phyloP scores from a whole-genome alignment of 1,284 basidiomycete species.

The Apiotrichum montevideense region DNA sequence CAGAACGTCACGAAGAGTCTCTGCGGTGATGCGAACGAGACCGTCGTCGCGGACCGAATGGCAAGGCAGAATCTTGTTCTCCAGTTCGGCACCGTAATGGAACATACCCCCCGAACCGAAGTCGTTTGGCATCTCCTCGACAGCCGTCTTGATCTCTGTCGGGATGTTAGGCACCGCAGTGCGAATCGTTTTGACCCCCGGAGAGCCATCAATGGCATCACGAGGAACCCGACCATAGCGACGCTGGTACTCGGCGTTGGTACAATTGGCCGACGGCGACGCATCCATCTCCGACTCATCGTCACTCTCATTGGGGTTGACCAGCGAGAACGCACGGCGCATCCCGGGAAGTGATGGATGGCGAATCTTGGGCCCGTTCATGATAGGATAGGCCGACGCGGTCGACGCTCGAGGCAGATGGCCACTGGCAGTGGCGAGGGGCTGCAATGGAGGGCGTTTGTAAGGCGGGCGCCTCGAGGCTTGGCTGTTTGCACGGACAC shows the following conservation, averaged over 20 bases:
- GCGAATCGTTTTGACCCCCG: slow-evolving; percentile 24
- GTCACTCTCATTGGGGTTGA: slow-evolving; percentile 38
- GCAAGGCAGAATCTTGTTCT: slow-evolving; percentile 90
- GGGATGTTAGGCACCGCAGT: background rate
- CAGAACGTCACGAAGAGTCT: slow-evolving; percentile 72
- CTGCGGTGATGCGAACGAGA: slow-evolving; percentile 76
- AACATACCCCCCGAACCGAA: slow-evolving; percentile 52
- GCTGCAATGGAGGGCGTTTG: slow-evolving; percentile 31
- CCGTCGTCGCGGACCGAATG: slow-evolving; percentile 90
- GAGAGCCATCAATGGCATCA: slow-evolving; percentile 34
- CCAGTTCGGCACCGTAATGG: slow-evolving; percentile 83
- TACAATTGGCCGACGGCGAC: slow-evolving; percentile 29
- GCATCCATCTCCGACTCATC: slow-evolving; percentile 38
- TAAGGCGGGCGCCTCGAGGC: slow-evolving; percentile 24
- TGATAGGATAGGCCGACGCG: slow-evolving; percentile 37
- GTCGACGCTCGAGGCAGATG: background rate
- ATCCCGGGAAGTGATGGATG: slow-evolving; percentile 22
- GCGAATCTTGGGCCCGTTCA: slow-evolving; percentile 24
- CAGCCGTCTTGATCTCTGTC: background rate
- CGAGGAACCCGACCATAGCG: slow-evolving; percentile 22
- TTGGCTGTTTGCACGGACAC: slow-evolving; percentile 18
- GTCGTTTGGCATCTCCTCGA: slow-evolving; percentile 6
- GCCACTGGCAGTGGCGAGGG: slow-evolving; percentile 8
- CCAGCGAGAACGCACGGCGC: slow-evolving; percentile 45
- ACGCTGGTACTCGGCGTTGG: slow-evolving; percentile 28